A percentile compares a stretch with the other conserved stretches of the same genome.
Conservation (phyloP, 2,329 filamentous ascomycete species). For the Didymella lethalis region DNA sequence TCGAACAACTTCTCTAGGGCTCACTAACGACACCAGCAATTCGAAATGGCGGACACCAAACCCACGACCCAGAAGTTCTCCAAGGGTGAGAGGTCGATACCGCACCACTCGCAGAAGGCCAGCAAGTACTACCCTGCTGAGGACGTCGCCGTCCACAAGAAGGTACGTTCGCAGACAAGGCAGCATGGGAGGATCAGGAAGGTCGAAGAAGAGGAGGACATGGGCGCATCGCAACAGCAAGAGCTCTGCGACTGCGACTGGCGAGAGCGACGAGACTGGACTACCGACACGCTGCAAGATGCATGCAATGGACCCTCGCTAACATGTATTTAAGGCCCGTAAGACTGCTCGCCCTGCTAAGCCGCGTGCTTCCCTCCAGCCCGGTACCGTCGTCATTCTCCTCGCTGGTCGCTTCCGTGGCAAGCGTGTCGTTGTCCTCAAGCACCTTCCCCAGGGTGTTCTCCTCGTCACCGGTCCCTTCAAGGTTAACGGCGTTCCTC, state of each 20-base stretch:
- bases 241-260: conserved; percentile 14
- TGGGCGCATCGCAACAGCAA: conserved; percentile 13
- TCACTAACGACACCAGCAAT: conserved; percentile 51
- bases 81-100: conserved; percentile 93
- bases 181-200: conserved; percentile 21
- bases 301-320: conserved; percentile 32
- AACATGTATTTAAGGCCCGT: conserved; percentile 73
- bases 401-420: conserved; percentile 99
- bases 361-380: conserved; percentile 87
- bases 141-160: conserved; percentile 87
- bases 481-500: conserved; percentile 99
- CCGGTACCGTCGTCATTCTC: conserved; percentile 97
- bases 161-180: conserved; percentile 73
- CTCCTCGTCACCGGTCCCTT: conserved; percentile 99
- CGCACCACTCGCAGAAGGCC: conserved; percentile 87
- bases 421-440: conserved; percentile 99
- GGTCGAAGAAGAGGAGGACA: conserved; percentile 27
- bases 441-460: conserved; percentile 95
- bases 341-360: conserved; percentile 90
- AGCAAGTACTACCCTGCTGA: conserved; percentile 99
- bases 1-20: conserved; percentile 26
- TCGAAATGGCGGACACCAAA: conserved; percentile 71
- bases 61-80: conserved; percentile 88
- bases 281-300: conserved; percentile 8
- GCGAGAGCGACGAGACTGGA: conserved; percentile 15